A percentile compares a stretch with the other conserved stretches of the same genome.
These are phyloP conservation scores for Suillus spraguei DNA, from an alignment of 768 basidiomycete genomes.

Conservation along the genomic window DNA sequence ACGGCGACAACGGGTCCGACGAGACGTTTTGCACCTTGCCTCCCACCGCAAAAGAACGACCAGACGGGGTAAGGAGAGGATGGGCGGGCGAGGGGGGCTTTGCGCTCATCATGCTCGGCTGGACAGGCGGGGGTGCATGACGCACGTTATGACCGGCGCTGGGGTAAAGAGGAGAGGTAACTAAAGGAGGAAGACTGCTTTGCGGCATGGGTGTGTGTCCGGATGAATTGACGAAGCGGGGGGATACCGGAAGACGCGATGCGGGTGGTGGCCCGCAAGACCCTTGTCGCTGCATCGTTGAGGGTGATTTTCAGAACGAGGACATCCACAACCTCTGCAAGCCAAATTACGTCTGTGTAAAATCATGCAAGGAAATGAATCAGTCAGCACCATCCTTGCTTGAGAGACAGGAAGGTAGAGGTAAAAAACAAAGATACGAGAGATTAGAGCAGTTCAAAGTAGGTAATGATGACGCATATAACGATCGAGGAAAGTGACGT, in stretches of 20 bases:
- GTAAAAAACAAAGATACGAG: constrained; percentile 10
- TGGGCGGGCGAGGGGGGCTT: constrained; percentile 52
- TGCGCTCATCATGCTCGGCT: constrained; percentile 13
- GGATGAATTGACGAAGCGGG: constrained; percentile 23
- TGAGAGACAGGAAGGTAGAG: constrained; percentile 16
- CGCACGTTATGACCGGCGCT: constrained; percentile 22
- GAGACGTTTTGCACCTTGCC: constrained; percentile 84
- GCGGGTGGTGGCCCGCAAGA: constrained; percentile 25
- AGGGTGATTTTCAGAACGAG: constrained; percentile 44
- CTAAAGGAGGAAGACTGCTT: constrained; percentile 23
- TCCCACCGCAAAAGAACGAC: constrained; percentile 72
- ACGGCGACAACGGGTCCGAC: constrained; percentile 66
- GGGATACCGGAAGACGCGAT: constrained; percentile 27
- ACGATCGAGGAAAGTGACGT: constrained; percentile 7
- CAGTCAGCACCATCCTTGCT: constrained; percentile 43
- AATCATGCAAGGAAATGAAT: constrained; percentile 51
- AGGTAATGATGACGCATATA: constrained; percentile 20
- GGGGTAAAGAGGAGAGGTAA: constrained; percentile 36
- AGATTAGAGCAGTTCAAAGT: constrained; percentile 33
- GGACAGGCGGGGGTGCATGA: constrained; percentile 28
- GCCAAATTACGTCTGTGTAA: constrained; percentile 69
- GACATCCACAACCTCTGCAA: constrained; percentile 78
- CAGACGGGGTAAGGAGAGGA: constrained; percentile 82
- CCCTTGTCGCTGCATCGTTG: constrained; percentile 34
- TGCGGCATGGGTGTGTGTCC: constrained; percentile 4